A percentile compares a stretch with the other conserved stretches of the same genome.
phyloP scores from a whole-genome alignment of 2,329 filamentous ascomycete genomes.

The Diaporthe ilicicola region DNA sequence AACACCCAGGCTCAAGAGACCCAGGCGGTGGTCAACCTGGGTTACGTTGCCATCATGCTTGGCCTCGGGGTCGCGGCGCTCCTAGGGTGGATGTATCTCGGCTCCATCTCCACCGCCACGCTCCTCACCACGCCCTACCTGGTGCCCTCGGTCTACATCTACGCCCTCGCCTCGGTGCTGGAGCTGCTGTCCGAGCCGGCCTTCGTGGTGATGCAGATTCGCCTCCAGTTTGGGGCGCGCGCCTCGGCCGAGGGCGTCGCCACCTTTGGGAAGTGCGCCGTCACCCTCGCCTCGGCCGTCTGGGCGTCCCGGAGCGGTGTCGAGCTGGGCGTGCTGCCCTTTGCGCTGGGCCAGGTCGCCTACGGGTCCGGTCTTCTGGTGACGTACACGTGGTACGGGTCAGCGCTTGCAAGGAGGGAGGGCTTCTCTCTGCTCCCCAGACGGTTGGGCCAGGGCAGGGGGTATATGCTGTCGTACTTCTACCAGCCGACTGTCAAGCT shows the following conservation, averaged over 20 bases:
- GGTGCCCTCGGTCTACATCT: conserved; percentile 59
- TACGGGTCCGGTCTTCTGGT: conserved; percentile 75
- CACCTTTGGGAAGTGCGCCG: conserved; percentile 78
- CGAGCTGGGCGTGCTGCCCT: conserved; percentile 81
- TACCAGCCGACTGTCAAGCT: conserved; percentile 76
- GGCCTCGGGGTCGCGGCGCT: conserved; percentile 48
- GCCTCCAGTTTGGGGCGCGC: conserved; percentile 80
- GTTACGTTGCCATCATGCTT: conserved; percentile 29
- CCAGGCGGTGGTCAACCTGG: conserved; percentile 81
- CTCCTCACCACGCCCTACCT: conserved; percentile 72
- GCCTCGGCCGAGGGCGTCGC: conserved; percentile 85
- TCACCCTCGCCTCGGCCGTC: conserved; percentile 76
- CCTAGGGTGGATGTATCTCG: conserved; percentile 75
- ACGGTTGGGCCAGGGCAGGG: conserved; percentile 25
- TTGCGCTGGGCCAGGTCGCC: conserved; percentile 84
- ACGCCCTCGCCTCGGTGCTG: conserved; percentile 66
- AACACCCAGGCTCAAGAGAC: conserved; percentile 44
- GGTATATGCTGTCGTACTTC: conserved; percentile 70
- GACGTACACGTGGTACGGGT: conserved; percentile 74
- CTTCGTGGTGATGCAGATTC: conserved; percentile 87
- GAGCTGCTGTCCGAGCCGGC: conserved; percentile 89
- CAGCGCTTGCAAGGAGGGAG: conserved; percentile 60
- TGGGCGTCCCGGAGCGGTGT: conserved; percentile 62
- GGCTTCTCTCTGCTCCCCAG: conserved; percentile 75
- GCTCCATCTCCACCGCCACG: conserved; percentile 54